phyloP scores from a whole-genome alignment of 225 moss, liverwort and hornwort genomes.

The Marchantia paleacea region DNA sequence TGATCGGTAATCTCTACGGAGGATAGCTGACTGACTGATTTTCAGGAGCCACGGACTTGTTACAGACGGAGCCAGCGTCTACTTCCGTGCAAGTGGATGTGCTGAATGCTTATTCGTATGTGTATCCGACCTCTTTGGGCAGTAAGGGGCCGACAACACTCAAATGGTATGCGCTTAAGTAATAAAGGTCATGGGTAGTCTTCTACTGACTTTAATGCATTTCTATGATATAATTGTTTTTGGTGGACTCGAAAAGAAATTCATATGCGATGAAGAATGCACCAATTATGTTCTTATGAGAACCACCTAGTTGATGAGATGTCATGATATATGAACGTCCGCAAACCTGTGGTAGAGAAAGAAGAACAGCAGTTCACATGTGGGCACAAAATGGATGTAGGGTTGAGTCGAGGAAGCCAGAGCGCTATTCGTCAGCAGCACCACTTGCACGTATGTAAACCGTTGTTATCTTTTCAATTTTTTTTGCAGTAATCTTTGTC shows the following conservation, averaged over 20 bases:
- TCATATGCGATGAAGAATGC: too few species aligned
- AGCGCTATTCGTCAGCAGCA: constrained; percentile 97
- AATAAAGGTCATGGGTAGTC: too few species aligned
- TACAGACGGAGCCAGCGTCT: constrained; percentile 9
- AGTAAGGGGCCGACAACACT: constrained; percentile 40
- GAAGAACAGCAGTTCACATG: too few species aligned
- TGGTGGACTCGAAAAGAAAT: too few species aligned
- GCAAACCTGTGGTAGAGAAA: too few species aligned
- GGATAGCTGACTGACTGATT: constrained; percentile 19
- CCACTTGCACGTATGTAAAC: constrained; percentile 75
- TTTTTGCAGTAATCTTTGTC: background rate
- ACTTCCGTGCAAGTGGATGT: constrained; percentile 67
- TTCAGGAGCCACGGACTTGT: constrained; percentile 32
- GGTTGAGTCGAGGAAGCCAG: constrained; percentile 97
- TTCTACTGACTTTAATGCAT: background rate
- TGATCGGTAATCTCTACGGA: background rate
- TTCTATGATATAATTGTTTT: background rate
- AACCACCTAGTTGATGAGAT: too few species aligned
- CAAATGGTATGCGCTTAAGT: constrained; percentile 58
- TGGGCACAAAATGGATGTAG: constrained; percentile 30
- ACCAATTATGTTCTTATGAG: too few species aligned
- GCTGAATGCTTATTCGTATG: constrained; percentile 76
- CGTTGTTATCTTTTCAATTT: background rate
- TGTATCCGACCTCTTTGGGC: constrained; percentile 55
- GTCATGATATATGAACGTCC: too few species aligned